Evolutionary conservation across 2,329 filamentous ascomycete genomes (phyloP).

Genomic region (Knoxdaviesia capensis): DNA sequence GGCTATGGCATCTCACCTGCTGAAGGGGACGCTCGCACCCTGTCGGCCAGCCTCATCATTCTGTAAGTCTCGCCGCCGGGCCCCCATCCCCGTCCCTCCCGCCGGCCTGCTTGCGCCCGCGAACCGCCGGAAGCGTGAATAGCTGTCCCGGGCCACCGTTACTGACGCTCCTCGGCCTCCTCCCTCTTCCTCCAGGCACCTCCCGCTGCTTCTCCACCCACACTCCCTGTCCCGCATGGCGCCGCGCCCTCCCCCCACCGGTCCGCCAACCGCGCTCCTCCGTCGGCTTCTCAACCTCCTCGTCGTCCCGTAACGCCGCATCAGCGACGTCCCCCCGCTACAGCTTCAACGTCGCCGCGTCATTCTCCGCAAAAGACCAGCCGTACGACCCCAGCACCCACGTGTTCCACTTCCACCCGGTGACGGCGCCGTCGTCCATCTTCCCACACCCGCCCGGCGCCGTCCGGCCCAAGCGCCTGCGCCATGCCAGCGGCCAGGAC

Average conservation of each 20-base stretch:
- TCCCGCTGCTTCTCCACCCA: neutral
- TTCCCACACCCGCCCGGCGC: conserved; percentile 24
- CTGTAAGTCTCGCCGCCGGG: too few relatives aligned
- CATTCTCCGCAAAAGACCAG: conserved; percentile 53
- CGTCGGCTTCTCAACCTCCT: neutral
- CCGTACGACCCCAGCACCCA: conserved; percentile 48
- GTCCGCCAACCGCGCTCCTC: neutral
- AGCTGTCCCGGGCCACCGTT: neutral
- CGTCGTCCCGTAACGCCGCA: too few relatives aligned
- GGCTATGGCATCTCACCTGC: too few relatives aligned
- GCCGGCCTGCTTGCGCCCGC: too few relatives aligned
- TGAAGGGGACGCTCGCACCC: too few relatives aligned
- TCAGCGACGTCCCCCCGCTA: conserved; percentile 16
- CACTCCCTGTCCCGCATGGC: neutral
- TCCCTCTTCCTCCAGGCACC: neutral
- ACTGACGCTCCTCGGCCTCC: neutral
- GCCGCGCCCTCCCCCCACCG: too few relatives aligned
- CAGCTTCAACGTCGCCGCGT: conserved; percentile 52
- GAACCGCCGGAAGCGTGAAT: too few relatives aligned
- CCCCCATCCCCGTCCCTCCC: too few relatives aligned
- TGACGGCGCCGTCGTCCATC: too few relatives aligned
- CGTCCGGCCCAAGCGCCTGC: conserved; percentile 31
- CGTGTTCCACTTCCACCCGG: conserved; percentile 51
- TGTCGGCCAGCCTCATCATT: too few relatives aligned
- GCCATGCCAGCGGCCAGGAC: conserved; percentile 76